A percentile compares a stretch with the other conserved stretches of the same genome.
Conservation (phyloP, 805 yeast species). For the Ogataea wickerhamii region DNA sequence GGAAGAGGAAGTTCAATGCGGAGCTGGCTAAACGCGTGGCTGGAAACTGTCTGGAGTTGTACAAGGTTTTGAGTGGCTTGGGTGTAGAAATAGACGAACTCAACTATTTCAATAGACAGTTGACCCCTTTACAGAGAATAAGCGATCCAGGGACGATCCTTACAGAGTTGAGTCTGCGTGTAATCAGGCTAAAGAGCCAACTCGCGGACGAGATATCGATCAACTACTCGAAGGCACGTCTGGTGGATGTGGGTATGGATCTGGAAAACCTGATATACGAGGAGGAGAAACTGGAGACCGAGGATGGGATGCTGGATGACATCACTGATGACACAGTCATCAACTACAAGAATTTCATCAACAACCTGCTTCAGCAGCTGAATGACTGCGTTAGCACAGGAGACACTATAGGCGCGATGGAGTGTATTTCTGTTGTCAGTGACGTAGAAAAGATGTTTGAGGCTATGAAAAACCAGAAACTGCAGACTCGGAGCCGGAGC, state of each 20-base stretch:
- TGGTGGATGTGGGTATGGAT: conserved; percentile 62
- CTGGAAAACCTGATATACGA: conserved; percentile 40
- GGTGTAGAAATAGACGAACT: conserved; percentile 44
- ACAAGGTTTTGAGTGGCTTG: conserved; percentile 39
- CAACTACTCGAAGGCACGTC: conserved; percentile 61
- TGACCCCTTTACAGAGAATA: conserved; percentile 45
- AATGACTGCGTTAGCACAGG: conserved; percentile 49
- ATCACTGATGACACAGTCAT: conserved; percentile 41
- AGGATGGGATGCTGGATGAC: conserved; percentile 10
- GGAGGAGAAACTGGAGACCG: conserved; percentile 14
- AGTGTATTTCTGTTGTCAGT: conserved; percentile 61
- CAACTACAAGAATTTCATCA: conserved; percentile 58
- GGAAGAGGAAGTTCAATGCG: conserved; percentile 45
- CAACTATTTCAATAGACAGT: conserved; percentile 39
- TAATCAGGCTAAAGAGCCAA: conserved; percentile 47
- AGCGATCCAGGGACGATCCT: conserved; percentile 51
- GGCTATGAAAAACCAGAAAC: conserved; percentile 36
- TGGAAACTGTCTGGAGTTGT: conserved; percentile 45
- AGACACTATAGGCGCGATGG: conserved; percentile 57
- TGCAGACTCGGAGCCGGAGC: conserved; percentile 11
- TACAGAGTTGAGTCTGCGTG: conserved; percentile 42
- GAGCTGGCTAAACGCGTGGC: conserved; percentile 54
- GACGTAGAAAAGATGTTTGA: conserved; percentile 77
- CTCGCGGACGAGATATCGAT: conserved; percentile 52
- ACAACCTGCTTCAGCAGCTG: conserved; percentile 53